phyloP scores from a whole-genome alignment of 768 basidiomycete species.

The Mycena chlorophos region DNA sequence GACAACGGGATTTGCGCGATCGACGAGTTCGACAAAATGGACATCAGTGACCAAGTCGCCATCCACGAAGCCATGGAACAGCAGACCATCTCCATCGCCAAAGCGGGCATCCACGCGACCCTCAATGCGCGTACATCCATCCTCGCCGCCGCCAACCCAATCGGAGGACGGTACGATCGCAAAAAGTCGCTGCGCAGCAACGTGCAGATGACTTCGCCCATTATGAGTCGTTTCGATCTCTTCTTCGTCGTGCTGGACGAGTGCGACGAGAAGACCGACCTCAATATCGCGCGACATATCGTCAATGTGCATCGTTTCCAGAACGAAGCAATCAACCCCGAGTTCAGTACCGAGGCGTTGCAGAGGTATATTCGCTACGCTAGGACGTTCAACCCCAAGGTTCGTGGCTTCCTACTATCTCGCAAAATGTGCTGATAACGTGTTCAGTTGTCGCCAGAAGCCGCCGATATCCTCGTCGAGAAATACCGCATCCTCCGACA shows the following conservation, averaged over 20 bases:
- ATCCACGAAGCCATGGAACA: slow-evolving; percentile 99
- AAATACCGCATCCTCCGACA: slow-evolving; percentile 91
- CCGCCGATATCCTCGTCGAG: slow-evolving; percentile 89
- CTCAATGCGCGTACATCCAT: slow-evolving; percentile 97
- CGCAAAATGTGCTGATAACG: slow-evolving; percentile 8
- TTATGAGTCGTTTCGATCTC: slow-evolving; percentile 98
- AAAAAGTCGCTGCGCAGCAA: slow-evolving; percentile 91
- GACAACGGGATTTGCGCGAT: slow-evolving; percentile 99
- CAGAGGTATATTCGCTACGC: slow-evolving; percentile 98
- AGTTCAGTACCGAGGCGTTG: slow-evolving; percentile 95
- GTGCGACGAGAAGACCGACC: slow-evolving; percentile 88
- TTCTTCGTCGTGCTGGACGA: slow-evolving; percentile 99
- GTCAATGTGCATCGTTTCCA: slow-evolving; percentile 96
- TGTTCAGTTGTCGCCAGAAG: slow-evolving; percentile 83
- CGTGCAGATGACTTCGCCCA: slow-evolving; percentile 96
- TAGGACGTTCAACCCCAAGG: slow-evolving; percentile 96
- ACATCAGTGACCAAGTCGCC: slow-evolving; percentile 95
- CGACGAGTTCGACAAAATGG: slow-evolving; percentile 99
- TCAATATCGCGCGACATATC: slow-evolving; percentile 94
- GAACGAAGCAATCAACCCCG: slow-evolving; percentile 91
- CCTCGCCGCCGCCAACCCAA: slow-evolving; percentile 95
- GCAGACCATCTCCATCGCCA: slow-evolving; percentile 98
- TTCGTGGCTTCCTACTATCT: slow-evolving; percentile 30
- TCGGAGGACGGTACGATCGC: slow-evolving; percentile 95
- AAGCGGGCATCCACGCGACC: slow-evolving; percentile 98